Evolutionary conservation across 176 grass and related monocot species (phyloP).

Genomic region (Musa acuminata): DNA sequence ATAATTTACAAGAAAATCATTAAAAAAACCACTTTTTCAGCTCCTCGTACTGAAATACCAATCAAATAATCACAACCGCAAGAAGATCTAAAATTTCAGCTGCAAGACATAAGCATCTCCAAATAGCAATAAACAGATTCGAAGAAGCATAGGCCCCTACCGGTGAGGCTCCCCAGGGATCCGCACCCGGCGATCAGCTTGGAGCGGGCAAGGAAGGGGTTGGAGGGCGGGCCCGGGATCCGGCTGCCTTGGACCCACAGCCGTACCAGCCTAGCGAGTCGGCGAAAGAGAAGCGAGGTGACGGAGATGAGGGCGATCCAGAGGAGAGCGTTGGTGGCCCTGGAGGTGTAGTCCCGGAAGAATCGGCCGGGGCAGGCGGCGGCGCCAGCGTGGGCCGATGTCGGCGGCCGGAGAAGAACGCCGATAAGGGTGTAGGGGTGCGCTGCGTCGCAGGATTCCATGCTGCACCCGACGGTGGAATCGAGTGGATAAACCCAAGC

Average conservation of each 20-base stretch:
- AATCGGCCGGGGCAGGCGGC: conserved; percentile 29
- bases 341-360: conserved; percentile 51
- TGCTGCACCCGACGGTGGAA: background rate
- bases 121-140: background rate
- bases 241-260: conserved; percentile 57
- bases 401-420: conserved; percentile 39
- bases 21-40: background rate
- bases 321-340: conserved; percentile 77
- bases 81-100: background rate
- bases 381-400: conserved; percentile 16
- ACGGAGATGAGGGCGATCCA: conserved; percentile 50
- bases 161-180: conserved; percentile 49
- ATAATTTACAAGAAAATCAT: background rate
- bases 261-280: conserved; percentile 38
- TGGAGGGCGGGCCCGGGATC: conserved; percentile 47
- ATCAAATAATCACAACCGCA: background rate
- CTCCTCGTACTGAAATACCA: background rate
- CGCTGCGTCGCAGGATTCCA: conserved; percentile 20
- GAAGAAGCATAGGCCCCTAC: background rate
- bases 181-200: conserved; percentile 31
- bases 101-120: background rate
- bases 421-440: conserved; percentile 75
- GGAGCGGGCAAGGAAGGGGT: conserved; percentile 14
- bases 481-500: background rate
- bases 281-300: conserved; percentile 43